Conservation (phyloP, 192 early-diverging fungal species). For the Dimargaris cristalligena region DNA sequence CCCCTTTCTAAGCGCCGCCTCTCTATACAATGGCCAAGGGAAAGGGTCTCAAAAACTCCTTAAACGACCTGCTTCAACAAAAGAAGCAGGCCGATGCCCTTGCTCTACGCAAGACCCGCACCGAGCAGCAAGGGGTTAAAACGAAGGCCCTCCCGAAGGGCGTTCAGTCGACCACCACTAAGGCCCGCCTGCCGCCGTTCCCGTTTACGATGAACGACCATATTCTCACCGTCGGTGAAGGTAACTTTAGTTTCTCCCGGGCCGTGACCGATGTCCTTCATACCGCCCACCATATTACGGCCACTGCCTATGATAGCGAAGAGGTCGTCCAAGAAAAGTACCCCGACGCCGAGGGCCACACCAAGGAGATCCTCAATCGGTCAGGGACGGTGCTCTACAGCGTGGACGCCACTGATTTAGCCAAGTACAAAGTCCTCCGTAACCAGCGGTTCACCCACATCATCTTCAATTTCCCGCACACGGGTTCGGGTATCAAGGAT, state of each 20-base stretch:
- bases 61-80: not conserved
- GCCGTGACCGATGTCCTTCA: slow-evolving; percentile 41
- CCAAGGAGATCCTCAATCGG: slow-evolving; percentile 36
- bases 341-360: slow-evolving; percentile 42
- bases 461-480: slow-evolving; percentile 94
- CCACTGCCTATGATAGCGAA: slow-evolving; percentile 62
- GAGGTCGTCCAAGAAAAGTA: slow-evolving; percentile 60
- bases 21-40: not conserved
- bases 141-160: not conserved
- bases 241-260: slow-evolving; percentile 83
- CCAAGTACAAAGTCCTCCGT: slow-evolving; percentile 35
- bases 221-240: slow-evolving; percentile 1
- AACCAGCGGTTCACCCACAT: slow-evolving; percentile 55
- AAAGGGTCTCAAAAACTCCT: not conserved
- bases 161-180: not conserved
- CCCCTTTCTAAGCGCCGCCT: no score
- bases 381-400: slow-evolving; percentile 56
- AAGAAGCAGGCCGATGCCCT: not conserved
- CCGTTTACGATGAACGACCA: not conserved
- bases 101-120: not conserved
- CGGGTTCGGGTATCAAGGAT: slow-evolving; percentile 84
- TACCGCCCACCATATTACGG: slow-evolving; percentile 39
- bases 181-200: not conserved
- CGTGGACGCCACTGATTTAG: slow-evolving; percentile 61
- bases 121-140: not conserved